Conservation (phyloP, 2,329 filamentous ascomycete genomes). For the Microsporum canis region DNA sequence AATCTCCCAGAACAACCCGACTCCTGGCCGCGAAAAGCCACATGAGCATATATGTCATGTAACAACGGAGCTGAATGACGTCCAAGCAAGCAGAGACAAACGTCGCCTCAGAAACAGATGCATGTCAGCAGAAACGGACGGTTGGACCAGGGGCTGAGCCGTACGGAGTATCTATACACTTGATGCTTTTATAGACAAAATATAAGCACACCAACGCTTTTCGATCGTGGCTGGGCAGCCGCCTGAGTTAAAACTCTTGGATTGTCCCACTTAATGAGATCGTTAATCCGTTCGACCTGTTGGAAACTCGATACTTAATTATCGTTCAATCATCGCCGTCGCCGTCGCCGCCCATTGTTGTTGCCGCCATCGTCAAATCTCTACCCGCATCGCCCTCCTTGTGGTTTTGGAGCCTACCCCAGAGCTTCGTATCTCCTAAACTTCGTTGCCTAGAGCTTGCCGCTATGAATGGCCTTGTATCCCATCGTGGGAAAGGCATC, state of each 20-base stretch:
- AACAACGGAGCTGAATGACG: conserved; percentile 1
- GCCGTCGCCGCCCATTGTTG: neutral
- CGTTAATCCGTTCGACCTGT: neutral
- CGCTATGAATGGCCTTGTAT: neutral
- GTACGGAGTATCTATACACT: neutral
- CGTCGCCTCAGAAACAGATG: neutral
- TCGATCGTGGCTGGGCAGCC: conserved; percentile 1
- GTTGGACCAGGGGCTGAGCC: neutral
- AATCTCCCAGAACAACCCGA: neutral
- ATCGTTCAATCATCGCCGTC: neutral
- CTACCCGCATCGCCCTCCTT: neutral
- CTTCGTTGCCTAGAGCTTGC: neutral
- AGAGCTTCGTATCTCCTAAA: neutral
- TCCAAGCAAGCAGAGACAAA: neutral
- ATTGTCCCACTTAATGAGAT: conserved; percentile 2
- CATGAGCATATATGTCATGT: conserved; percentile 1
- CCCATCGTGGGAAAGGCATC: neutral
- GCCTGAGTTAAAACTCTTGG: conserved; percentile 1
- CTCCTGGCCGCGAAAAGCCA: neutral
- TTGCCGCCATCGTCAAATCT: neutral
- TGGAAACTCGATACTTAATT: neutral
- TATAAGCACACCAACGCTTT: neutral
- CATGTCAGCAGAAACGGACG: neutral
- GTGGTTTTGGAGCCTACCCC: neutral
- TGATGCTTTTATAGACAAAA: neutral